These are phyloP conservation scores for Phytophthora pluvialis DNA, from an alignment of 352 stramenopile genomes.

Conservation along the genomic window DNA sequence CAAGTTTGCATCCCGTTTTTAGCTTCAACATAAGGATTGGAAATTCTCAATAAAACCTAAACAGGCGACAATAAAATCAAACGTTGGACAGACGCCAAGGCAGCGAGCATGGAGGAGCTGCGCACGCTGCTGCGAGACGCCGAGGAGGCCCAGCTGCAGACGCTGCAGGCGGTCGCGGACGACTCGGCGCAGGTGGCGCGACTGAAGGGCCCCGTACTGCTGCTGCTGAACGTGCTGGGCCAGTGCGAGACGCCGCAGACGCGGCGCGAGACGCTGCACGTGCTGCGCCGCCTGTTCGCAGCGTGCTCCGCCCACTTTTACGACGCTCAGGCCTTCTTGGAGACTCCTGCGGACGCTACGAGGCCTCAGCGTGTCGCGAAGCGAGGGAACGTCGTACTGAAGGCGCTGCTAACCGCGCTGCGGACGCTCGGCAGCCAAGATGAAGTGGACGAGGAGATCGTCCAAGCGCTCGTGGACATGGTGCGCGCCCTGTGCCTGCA, in stretches of 20 bases:
- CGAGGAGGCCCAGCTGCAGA: slow-evolving; percentile 46
- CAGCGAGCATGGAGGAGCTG: slow-evolving; percentile 35
- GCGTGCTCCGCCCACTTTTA: slow-evolving; percentile 46
- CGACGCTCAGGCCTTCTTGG: slow-evolving; percentile 45
- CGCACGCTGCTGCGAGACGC: slow-evolving; percentile 45
- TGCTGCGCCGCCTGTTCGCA: slow-evolving; percentile 49
- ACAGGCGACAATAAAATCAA: too few relatives aligned
- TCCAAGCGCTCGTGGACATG: slow-evolving; percentile 55
- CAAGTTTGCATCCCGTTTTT: too few relatives aligned
- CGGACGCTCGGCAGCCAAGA: slow-evolving; percentile 43
- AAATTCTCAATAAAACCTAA: too few relatives aligned
- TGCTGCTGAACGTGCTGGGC: slow-evolving; percentile 55
- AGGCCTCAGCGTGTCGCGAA: slow-evolving; percentile 17
- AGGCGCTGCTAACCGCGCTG: slow-evolving; percentile 54
- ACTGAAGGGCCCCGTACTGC: slow-evolving; percentile 53
- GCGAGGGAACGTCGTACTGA: slow-evolving; percentile 52
- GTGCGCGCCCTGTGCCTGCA: slow-evolving; percentile 53
- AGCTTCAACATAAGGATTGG: too few relatives aligned
- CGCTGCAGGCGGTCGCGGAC: slow-evolving; percentile 34
- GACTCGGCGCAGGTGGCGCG: slow-evolving; percentile 29
- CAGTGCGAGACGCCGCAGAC: slow-evolving; percentile 34
- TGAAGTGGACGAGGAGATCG: slow-evolving; percentile 32
- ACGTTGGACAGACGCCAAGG: neutral
- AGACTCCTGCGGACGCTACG: slow-evolving; percentile 4
- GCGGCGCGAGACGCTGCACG: slow-evolving; percentile 44